These are phyloP conservation scores for Grosmannia huntii DNA, from an alignment of 2,329 filamentous ascomycete genomes.

Conservation along the genomic window DNA sequence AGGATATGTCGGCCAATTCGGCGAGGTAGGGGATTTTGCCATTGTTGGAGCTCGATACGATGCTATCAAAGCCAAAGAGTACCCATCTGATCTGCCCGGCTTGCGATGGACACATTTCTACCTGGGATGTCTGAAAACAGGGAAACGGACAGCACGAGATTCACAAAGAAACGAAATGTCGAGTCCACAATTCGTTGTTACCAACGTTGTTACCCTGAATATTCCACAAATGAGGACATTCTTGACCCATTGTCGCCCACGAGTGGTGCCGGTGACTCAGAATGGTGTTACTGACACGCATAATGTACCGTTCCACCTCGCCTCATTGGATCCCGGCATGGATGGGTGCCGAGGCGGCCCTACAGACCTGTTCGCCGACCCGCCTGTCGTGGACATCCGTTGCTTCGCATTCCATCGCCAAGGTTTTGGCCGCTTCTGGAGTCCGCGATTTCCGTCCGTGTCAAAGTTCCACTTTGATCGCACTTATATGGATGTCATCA, in stretches of 20 bases:
- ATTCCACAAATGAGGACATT: slow-evolving; percentile 37
- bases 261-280: slow-evolving; percentile 23
- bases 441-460: slow-evolving; percentile 63
- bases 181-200: slow-evolving; percentile 49
- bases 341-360: slow-evolving; percentile 26
- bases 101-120: slow-evolving; percentile 71
- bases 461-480: slow-evolving; percentile 69
- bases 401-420: slow-evolving; percentile 70
- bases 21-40: slow-evolving; percentile 74
- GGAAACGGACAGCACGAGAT: slow-evolving; percentile 14
- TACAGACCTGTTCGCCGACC: slow-evolving; percentile 49
- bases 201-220: slow-evolving; percentile 50
- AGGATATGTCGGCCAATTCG: slow-evolving; percentile 66
- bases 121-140: slow-evolving; percentile 52
- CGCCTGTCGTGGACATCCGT: slow-evolving; percentile 67
- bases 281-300: slow-evolving; percentile 15
- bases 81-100: slow-evolving; percentile 29
- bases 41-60: slow-evolving; percentile 65
- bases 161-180: slow-evolving; percentile 31
- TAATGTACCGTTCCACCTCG: slow-evolving; percentile 24
- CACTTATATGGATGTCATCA: slow-evolving; percentile 52
- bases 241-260: slow-evolving; percentile 31
- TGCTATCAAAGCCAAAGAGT: slow-evolving; percentile 43
- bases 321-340: slow-evolving; percentile 29
- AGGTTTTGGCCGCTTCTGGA: slow-evolving; percentile 56